These are phyloP conservation scores for Pyrenochaeta sp. DNA, from an alignment of 2,329 filamentous ascomycete genomes.

Conservation along the genomic window DNA sequence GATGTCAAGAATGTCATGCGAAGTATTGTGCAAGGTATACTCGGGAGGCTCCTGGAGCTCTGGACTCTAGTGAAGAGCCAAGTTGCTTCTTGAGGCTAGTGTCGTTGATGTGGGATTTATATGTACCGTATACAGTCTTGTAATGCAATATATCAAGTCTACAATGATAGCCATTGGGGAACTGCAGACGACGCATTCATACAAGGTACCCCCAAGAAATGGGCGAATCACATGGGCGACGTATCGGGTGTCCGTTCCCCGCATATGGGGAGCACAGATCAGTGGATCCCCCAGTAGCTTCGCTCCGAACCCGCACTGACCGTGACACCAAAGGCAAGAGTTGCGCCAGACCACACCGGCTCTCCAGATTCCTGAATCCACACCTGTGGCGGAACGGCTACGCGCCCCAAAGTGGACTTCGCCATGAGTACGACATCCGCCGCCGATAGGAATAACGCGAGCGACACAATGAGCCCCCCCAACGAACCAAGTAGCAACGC, in stretches of 20 bases:
- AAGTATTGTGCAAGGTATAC: slow-evolving; percentile 13
- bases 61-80: slow-evolving; percentile 9
- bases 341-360: background rate
- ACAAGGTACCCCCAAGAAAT: no score
- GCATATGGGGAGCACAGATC: slow-evolving; percentile 4
- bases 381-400: slow-evolving; percentile 15
- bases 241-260: slow-evolving; percentile 8
- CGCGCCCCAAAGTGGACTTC: slow-evolving; percentile 7
- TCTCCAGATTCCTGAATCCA: slow-evolving; percentile 1
- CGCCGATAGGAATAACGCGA: slow-evolving; percentile 32
- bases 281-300: background rate
- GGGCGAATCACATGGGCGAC: background rate
- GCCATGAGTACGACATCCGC: slow-evolving; percentile 23
- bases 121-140: no score
- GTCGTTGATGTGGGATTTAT: no score
- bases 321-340: slow-evolving; percentile 13
- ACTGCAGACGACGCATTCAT: no score
- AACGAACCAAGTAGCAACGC: slow-evolving; percentile 29
- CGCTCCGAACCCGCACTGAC: slow-evolving; percentile 14
- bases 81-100: background rate
- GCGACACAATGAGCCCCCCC: slow-evolving; percentile 45
- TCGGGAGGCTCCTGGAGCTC: slow-evolving; percentile 14
- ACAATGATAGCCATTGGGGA: background rate
- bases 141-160: no score
- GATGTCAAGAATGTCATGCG: slow-evolving; percentile 27